Conservation (phyloP, 805 yeast species). For the Diddensiella transvaalensis region DNA sequence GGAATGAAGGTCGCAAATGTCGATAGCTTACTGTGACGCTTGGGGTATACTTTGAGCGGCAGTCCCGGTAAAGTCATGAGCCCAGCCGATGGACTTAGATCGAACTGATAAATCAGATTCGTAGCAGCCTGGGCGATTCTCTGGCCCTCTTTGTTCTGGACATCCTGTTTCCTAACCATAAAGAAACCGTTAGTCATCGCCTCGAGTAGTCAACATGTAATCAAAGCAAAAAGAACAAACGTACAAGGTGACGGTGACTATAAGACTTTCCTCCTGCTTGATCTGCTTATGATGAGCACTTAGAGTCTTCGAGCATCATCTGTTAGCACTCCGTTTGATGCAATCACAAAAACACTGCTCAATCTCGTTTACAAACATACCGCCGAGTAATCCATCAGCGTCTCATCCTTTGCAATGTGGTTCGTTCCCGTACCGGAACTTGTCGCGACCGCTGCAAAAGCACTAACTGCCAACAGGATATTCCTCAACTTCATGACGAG, state of each 20-base stretch:
- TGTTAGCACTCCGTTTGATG: too few species aligned
- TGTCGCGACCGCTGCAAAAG: too few species aligned
- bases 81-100: conserved; percentile 10
- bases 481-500: too few species aligned
- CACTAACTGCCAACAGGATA: too few species aligned
- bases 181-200: neutral
- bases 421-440: too few species aligned
- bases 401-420: too few species aligned
- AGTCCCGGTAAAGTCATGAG: conserved; percentile 17
- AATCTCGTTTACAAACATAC: too few species aligned
- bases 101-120: conserved; percentile 14
- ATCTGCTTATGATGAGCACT: neutral
- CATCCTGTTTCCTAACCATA: conserved; percentile 7
- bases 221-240: neutral
- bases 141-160: neutral
- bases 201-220: neutral
- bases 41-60: conserved; percentile 21
- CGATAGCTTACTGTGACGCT: conserved; percentile 1
- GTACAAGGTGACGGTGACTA: neutral
- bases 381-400: too few species aligned
- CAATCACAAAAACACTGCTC: too few species aligned
- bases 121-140: conserved; percentile 13
- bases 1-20: conserved; percentile 22
- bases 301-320: neutral
- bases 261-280: neutral